Evolutionary conservation across 257 asterid genomes (phyloP).

Genomic region (Petrea volubilis): DNA sequence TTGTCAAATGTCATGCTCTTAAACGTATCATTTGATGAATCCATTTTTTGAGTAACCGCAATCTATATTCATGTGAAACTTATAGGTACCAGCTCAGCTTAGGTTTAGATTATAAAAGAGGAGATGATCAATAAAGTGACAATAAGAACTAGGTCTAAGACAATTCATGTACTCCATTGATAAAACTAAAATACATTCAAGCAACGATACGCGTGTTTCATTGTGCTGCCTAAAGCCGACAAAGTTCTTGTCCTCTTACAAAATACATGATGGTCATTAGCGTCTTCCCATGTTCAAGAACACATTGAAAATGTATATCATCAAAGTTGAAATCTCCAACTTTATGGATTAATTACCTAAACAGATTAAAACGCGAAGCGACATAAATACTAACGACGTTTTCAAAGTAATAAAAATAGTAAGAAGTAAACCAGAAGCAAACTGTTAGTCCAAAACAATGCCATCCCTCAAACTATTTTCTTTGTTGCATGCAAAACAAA

Average conservation of each 20-base stretch:
- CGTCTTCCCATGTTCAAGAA: background rate
- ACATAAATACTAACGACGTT: background rate
- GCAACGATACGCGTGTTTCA: background rate
- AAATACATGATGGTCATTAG: background rate
- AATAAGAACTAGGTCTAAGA: background rate
- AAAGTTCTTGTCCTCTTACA: background rate
- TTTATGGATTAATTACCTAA: background rate
- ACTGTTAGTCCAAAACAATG: no score
- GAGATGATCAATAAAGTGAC: background rate
- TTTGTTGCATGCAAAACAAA: background rate
- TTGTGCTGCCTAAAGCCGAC: background rate
- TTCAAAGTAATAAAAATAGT: background rate
- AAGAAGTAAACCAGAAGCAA: background rate
- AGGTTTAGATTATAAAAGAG: background rate
- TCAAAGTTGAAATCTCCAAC: background rate
- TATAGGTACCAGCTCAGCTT: background rate
- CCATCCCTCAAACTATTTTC: background rate
- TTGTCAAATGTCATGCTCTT: conserved; percentile 12
- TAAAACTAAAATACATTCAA: background rate
- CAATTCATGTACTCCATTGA: background rate
- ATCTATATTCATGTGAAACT: background rate
- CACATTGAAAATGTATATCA: background rate
- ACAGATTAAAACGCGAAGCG: background rate
- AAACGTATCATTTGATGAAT: conserved; percentile 14
- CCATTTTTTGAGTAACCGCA: background rate